phyloP scores from a whole-genome alignment of 768 basidiomycete genomes.

The Mycena indigotica region DNA sequence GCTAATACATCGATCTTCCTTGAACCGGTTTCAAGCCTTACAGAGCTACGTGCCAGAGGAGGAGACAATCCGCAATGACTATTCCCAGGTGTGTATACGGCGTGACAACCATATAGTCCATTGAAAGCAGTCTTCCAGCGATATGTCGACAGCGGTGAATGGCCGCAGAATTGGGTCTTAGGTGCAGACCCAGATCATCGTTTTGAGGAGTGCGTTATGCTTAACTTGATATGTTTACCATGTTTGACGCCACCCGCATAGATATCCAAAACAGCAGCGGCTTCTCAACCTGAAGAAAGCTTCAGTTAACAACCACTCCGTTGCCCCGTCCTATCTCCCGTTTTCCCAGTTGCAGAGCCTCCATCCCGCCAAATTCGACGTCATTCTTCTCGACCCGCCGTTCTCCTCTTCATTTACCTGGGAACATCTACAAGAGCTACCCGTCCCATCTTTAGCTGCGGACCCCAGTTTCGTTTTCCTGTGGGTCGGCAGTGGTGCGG shows the following conservation, averaged over 20 bases:
- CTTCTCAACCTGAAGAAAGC: constrained; percentile 81
- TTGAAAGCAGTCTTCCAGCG: constrained; percentile 42
- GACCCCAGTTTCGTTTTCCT: constrained; percentile 94
- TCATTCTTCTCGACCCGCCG: constrained; percentile 89
- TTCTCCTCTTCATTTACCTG: constrained; percentile 85
- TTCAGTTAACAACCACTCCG: constrained; percentile 68
- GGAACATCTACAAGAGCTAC: constrained; percentile 81
- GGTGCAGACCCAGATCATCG: constrained; percentile 86
- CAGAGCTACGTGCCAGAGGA: constrained; percentile 87
- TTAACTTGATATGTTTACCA: constrained; percentile 2
- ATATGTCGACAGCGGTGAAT: constrained; percentile 89
- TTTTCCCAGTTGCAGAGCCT: constrained; percentile 57
- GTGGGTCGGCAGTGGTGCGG: constrained; percentile 92
- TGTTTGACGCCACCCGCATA: too few species aligned
- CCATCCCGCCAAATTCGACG: constrained; percentile 79
- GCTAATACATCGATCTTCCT: background rate
- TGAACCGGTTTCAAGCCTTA: background rate
- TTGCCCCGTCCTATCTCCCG: constrained; percentile 74
- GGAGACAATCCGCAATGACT: constrained; percentile 96
- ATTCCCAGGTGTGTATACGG: constrained; percentile 47
- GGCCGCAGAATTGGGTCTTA: constrained; percentile 92
- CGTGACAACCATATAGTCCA: background rate
- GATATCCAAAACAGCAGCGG: constrained; percentile 93
- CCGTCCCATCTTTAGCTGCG: constrained; percentile 78
- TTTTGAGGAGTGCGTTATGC: constrained; percentile 89